Evolutionary conservation across 2,329 filamentous ascomycete species (phyloP), one percentile per base, ranked within the genome.

Genomic region (Orbilia ellipsospora): DNA sequence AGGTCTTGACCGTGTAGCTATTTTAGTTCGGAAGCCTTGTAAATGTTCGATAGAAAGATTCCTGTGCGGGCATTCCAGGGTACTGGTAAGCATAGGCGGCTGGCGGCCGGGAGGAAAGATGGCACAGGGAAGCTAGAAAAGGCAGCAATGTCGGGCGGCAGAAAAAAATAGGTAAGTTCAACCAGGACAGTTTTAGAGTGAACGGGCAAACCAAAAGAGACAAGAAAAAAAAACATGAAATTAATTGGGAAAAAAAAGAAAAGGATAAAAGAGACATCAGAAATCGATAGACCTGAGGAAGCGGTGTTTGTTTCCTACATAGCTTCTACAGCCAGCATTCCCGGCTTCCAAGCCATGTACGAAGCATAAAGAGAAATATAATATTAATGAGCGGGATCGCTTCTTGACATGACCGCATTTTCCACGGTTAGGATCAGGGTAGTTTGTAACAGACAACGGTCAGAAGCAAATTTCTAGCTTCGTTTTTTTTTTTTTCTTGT

Each of bases 361-460:
- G 62, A 74, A 56, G 63, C 68, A 74, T 68, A 67, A 74, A 63
- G 67, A 67, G 31, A 36, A 36, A 36, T 36, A 36, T 36, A 65
- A 52, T 63, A 57, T 62, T 74, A 57, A 57, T 67, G 52, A 52
- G 57, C 57, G 56, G 69, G 70, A 67, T 67, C 56, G 70, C 62
- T 63, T 68, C 52, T 28, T 23, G 12, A 61, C 8, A 18, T 61
- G 44, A 26, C 50, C 57, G 56, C 60, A 62, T 55, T 57, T 57
- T 57, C 63, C 54, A 66, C 61, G 69, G 65, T 59, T 44, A 56
- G 68, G 68, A 66, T 62, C 69, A 66, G 63, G 69, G 69, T 55
- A 73, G 61, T 73, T 50, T 51, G 13, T 54, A 57, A 63, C 60
- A 74, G 70, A 57, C 70, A 74, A 57, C 70, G 70, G 69, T 40